Base-by-base conservation (phyloP, 768 basidiomycete species). In the Lentinula aciculospora region DNA sequence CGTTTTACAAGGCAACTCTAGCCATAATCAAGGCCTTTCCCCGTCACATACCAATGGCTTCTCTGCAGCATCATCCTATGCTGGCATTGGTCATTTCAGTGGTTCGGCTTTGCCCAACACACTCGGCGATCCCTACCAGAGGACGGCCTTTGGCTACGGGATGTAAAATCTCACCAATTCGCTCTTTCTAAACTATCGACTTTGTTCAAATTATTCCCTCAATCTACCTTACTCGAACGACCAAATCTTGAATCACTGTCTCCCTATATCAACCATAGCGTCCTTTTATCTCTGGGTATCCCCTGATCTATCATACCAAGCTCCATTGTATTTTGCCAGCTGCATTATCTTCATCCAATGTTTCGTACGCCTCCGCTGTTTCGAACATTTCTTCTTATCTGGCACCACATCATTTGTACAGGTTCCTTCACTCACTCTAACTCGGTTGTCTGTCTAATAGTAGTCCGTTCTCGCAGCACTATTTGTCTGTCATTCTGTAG, bases 71-170 rank as follows among this genome's bases (percentile, higher is more conserved):
- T n/a, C n/a, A n/a, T 79, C 84, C 23, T 82, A 79, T 62, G 68
- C 73, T 57, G 73, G 68, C 63, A 65, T 79, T 57, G 74, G 72
- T 65, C 73, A 74, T 37, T 85, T 83, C 66, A 79, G 79, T 65
- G 82, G 79, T 65, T 76, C 77, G 37, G 82, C 78, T 69, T 71
- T 84, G 39, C 77, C 78, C 47, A 72, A 68, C 45, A 74, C 81
- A 39, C 74, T 86, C 65, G 82, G 77, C 65, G 89, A 91, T 71
- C 88, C 86, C 32, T 92, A 92, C 76, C 87, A 88, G 74, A 77
- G 83, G 67, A 75, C 84, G 47, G 74, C 76, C 62, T 92, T 86
- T 65, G 86, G 84, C 58, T 92, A 92, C 66, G 84, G 87, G 67
- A 89, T 91, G 88, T 92, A 80, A 84, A 72, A 53, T n/a, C n/a